Conservation (phyloP, 2,329 filamentous ascomycete genomes). For the Helotiales sp. region DNA sequence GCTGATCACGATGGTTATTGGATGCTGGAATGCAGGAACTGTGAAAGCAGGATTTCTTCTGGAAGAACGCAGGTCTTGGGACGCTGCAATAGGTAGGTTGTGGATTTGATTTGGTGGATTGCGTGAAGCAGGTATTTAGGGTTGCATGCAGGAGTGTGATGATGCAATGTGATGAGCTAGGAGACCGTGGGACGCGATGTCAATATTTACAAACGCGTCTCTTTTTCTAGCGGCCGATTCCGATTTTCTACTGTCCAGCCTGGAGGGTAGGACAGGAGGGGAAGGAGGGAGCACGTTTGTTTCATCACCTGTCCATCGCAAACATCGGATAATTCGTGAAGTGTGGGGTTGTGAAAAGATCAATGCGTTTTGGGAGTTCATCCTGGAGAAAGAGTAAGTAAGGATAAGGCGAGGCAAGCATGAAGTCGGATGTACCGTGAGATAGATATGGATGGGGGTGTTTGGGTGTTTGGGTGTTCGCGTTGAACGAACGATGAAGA, state of each 20-base stretch:
- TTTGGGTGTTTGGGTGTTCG: neutral
- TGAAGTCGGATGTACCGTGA: slow-evolving; percentile 9
- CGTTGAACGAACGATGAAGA: neutral
- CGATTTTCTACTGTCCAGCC: no score
- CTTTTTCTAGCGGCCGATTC: neutral
- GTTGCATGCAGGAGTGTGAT: slow-evolving; percentile 9
- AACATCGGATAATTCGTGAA: slow-evolving; percentile 3
- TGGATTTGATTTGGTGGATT: no score
- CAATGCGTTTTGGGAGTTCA: slow-evolving; percentile 3
- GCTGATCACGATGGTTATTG: slow-evolving; percentile 9
- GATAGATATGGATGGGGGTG: neutral
- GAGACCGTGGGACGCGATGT: slow-evolving; percentile 29
- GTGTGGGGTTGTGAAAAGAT: slow-evolving; percentile 13
- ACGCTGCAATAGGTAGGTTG: neutral
- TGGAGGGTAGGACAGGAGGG: neutral
- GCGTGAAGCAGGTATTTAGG: slow-evolving; percentile 12
- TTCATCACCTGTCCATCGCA: slow-evolving; percentile 1
- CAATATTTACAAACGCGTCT: slow-evolving; percentile 38
- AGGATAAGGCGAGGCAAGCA: no score
- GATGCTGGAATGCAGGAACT: neutral
- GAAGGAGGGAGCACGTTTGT: neutral
- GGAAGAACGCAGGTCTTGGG: neutral
- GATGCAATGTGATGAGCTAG: slow-evolving; percentile 19
- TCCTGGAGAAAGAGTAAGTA: neutral
- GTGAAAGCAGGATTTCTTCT: neutral